phyloP scores from a whole-genome alignment of 176 grass and related monocot genomes.

The Puya raimondii region DNA sequence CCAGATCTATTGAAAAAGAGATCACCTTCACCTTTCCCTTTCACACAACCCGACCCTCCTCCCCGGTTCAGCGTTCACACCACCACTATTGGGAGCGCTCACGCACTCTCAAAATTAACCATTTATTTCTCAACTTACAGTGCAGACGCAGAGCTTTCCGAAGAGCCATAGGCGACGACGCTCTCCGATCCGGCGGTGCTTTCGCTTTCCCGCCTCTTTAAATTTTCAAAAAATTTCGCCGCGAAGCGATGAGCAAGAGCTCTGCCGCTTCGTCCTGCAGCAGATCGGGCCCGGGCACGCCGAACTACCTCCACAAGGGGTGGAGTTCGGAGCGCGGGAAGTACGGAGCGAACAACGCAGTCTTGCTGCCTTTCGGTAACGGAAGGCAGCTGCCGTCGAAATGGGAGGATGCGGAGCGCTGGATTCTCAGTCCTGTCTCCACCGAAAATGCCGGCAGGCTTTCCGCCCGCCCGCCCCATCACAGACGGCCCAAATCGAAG shows the following conservation, averaged over 20 bases:
- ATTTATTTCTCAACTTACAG: not conserved
- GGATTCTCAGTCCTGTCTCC: conserved; percentile 84
- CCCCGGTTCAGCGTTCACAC: too few relatives aligned
- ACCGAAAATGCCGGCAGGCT: conserved; percentile 49
- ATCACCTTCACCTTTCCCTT: too few relatives aligned
- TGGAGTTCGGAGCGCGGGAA: conserved; percentile 94
- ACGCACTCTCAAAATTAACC: not conserved
- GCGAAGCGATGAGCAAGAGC: conserved; percentile 42
- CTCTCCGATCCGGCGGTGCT: not conserved
- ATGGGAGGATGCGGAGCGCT: conserved; percentile 99
- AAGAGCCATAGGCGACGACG: too few relatives aligned
- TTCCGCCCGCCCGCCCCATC: conserved; percentile 50
- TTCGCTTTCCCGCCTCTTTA: not conserved
- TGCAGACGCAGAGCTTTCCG: too few relatives aligned
- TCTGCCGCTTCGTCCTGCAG: conserved; percentile 34
- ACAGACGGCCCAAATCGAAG: conserved; percentile 87
- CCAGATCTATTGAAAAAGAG: not conserved
- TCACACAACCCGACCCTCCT: too few relatives aligned
- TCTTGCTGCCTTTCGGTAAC: conserved; percentile 58
- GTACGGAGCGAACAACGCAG: conserved; percentile 33
- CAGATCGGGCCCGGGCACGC: conserved; percentile 69
- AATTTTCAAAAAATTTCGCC: not conserved
- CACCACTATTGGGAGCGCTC: too few relatives aligned
- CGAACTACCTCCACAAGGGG: conserved; percentile 56
- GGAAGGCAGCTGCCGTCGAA: conserved; percentile 90